Base-by-base conservation (phyloP, 179 eudicot genomes). In the Spinacia oleracea region DNA sequence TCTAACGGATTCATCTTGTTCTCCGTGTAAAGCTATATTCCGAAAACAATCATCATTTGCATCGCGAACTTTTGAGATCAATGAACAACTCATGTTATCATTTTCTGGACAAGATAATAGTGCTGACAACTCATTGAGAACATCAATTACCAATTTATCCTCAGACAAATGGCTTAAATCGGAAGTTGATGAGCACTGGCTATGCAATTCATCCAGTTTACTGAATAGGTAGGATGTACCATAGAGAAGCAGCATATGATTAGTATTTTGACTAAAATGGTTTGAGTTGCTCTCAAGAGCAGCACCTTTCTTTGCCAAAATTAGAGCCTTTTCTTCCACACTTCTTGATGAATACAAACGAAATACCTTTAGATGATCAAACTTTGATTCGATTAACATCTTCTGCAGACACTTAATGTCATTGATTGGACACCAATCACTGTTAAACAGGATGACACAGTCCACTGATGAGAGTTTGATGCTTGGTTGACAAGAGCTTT, bases 261-360 rank as follows among this genome's bases (percentile, higher is more conserved):
- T 76, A 74, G 64, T 73, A 58, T 60, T 77, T 60, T 58, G 74
- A 25, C 59, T 86, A 21, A 83, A 56, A 77, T 46, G 25, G 9
- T 14, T 46, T 9, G 67, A 59, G 73, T 70, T 82, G 78, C 77
- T 69, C 23, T 86, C 90, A 62, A 85, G 74, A 65, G 83, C 15
- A 67, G 56, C 40, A 35, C 90, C 96, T 70, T 87, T 76, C 84
- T 90, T 88, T 21, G 93, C 86, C 76, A 90, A 78, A 53, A 83
- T 75, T 12, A 93, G 83, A 66, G 77, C 77, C 45, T 90, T 90
- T 72, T 93, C 97, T 81, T 93, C 97, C 73, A 90, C 72, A 20
- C 88, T 91, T 63, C 77, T 76, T 63, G 82, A 31, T 60, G 92
- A 78, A 81, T 89, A 93, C 38, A 93, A 82, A 14, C 96, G 93